Base-by-base conservation (phyloP, 257 asterid genomes). In the Pogostemon cablin region DNA sequence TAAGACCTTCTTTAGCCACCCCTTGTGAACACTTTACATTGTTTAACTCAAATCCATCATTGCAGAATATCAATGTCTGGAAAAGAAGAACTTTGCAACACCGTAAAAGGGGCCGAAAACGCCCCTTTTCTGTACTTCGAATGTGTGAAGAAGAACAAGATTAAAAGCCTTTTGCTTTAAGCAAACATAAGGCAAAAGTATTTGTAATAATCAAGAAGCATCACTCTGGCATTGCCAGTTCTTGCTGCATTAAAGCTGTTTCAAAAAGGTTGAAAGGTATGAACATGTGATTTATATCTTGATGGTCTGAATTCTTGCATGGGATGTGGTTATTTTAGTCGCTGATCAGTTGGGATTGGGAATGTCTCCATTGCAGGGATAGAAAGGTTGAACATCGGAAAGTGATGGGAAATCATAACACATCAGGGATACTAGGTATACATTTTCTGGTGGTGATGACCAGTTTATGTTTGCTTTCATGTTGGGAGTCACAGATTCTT, bases 331-430 rank as follows among this genome's bases (percentile, higher is more conserved):
- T n/a, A 15, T n/a, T 65, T 49, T 70, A 65, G 72, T 82, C 73
- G 11, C 72, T 54, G 12, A 67, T 65, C 66, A 40, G 66, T 56
- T 7, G 37, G 9, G 4, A 3, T 56, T 7, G 37, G 9, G 4
- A 3, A 2, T 60, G 79, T 76, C 63, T 61, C 32, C 70, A 62
- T 69, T 81, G 83, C 80, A 80, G 86, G 81, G 47, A 7, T 67
- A 62, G 61, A 39, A 48, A 40, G 37, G 66, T 77, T 71, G 76
- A 80, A 81, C 41, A 72, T 68, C 71, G 64, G 46, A 71, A 49
- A 69, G 87, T 81, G 77, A 86, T 90, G 96, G 97, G 96, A n/a
- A 90, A 90, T 83, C 88, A 83, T 61, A 88, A 77, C 74, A 75
- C 89, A 75, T 82, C 93, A 49, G 91, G 87, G 69, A 76, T 83